Evolutionary conservation across 2,329 filamentous ascomycete species (phyloP).

Genomic region (Ascochyta lentis): DNA sequence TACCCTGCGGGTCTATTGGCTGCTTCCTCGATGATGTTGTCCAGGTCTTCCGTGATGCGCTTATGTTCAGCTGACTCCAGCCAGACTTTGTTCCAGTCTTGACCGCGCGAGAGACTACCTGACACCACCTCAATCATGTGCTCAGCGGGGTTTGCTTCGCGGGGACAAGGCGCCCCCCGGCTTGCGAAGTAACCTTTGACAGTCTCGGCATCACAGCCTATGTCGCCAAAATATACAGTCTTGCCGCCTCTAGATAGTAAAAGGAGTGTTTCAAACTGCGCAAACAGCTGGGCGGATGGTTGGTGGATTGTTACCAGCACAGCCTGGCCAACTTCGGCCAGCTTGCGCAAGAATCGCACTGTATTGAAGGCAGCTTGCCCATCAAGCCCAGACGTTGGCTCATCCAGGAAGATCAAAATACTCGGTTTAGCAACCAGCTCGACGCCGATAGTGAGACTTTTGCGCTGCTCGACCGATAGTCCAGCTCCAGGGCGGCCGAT

Average conservation of each 20-base stretch:
- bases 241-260: conserved; percentile 76
- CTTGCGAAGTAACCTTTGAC: conserved; percentile 61
- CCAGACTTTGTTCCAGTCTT: conserved; percentile 50
- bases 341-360: conserved; percentile 74
- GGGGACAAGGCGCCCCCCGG: conserved; percentile 61
- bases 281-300: conserved; percentile 79
- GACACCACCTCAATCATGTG: conserved; percentile 79
- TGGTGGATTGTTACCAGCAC: conserved; percentile 88
- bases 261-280: conserved; percentile 80
- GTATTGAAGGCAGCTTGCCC: conserved; percentile 74
- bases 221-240: conserved; percentile 81
- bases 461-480: conserved; percentile 56
- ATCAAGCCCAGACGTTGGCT: conserved; percentile 74
- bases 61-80: conserved; percentile 25
- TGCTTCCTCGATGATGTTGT: too few relatives aligned
- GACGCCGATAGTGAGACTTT: conserved; percentile 62
- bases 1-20: too few relatives aligned
- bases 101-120: neutral
- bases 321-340: conserved; percentile 75
- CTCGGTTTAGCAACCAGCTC: conserved; percentile 67
- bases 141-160: conserved; percentile 63
- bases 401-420: conserved; percentile 72
- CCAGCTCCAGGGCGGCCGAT: conserved; percentile 30
- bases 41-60: too few relatives aligned
- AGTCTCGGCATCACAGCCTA: conserved; percentile 72